phyloP scores from a whole-genome alignment of 768 basidiomycete genomes.

The Dioszegia aurantiaca region DNA sequence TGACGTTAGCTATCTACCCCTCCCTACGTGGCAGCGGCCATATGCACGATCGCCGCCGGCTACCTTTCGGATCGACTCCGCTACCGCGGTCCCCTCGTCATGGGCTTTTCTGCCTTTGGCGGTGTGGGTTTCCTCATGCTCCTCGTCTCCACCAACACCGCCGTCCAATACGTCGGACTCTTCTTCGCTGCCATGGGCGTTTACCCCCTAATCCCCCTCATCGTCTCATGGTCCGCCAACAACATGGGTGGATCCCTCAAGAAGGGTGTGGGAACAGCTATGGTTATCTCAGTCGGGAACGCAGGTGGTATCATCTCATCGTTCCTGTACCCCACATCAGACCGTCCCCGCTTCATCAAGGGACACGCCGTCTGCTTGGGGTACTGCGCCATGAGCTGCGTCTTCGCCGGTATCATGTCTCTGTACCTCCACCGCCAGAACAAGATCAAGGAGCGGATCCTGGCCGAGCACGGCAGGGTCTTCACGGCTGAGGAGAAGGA shows the following conservation, averaged over 20 bases:
- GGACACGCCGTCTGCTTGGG: slow-evolving; percentile 35
- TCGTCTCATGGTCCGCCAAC: slow-evolving; percentile 36
- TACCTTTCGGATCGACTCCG: slow-evolving; percentile 29
- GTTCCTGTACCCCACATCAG: slow-evolving; percentile 29
- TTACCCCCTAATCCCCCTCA: slow-evolving; percentile 35
- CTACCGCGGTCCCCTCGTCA: slow-evolving; percentile 26
- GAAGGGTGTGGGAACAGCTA: slow-evolving; percentile 32
- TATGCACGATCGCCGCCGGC: slow-evolving; percentile 27
- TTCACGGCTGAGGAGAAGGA: slow-evolving; percentile 28
- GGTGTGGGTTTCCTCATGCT: slow-evolving; percentile 28
- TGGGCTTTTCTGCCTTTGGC: slow-evolving; percentile 22
- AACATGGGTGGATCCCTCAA: slow-evolving; percentile 37
- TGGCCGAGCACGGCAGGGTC: slow-evolving; percentile 16
- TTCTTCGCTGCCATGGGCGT: slow-evolving; percentile 34
- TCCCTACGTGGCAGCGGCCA: slow-evolving; percentile 33
- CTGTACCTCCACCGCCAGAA: slow-evolving; percentile 20
- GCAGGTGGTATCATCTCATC: slow-evolving; percentile 31
- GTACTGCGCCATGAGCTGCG: slow-evolving; percentile 20
- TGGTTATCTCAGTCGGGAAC: slow-evolving; percentile 35
- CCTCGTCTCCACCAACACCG: slow-evolving; percentile 17
- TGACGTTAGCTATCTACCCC: slow-evolving; percentile 22
- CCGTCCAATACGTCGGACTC: slow-evolving; percentile 28
- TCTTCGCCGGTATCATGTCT: slow-evolving; percentile 24
- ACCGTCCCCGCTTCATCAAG: slow-evolving; percentile 27
- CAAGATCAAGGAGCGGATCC: slow-evolving; percentile 24